Base-by-base conservation (phyloP, 2,329 filamentous ascomycete species). In the Botrytis byssoidea region DNA sequence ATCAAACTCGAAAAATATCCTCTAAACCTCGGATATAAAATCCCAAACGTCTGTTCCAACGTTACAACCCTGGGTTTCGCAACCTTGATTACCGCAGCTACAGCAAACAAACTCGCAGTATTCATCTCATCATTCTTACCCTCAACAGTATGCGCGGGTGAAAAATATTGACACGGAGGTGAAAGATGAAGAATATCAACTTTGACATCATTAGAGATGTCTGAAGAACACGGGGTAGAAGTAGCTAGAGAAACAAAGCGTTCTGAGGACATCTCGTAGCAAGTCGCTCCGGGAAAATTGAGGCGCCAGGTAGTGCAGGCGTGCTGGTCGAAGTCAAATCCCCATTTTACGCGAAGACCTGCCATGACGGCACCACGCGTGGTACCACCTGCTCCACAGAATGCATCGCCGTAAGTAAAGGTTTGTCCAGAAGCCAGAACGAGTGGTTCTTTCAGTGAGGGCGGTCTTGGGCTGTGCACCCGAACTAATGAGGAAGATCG, bases 91-190 rank as follows among this genome's bases (percentile, higher is more conserved):
- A 94, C 81, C 5, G 86, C 81, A 1, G 84, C 82, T 70, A 88
- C 88, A 0, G 85, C 83, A 75, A 87, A 88, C 0, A 90, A 79
- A 0, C 86, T 86, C 1, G 89, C 89, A 0, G 88, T 89, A 77
- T 97, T 96, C 0, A 83, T 85, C 1, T 92, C 91, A 64, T 94
- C 91, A 35, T 90, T 85, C 10, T 83, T 83, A 0, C 88, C 87
- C 0, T 82, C 77, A 0, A 85, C 80, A 0, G 92, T 95, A 74
- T 97, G 91, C 0, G 90, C 91, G 0, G 89, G 88, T 0, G 92
- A 95, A 80, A 91, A 95, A 3, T 87, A 89, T 77, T 95, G 92
- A 73, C 94, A 97, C 0, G 93, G 93, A 0, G 92, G 93, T 0
- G 91, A 94, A 0, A 94, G 82, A 76, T 97, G 93, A 0, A 93